Evolutionary conservation across 768 basidiomycete genomes (phyloP).

Genomic region (Chiua virens): DNA sequence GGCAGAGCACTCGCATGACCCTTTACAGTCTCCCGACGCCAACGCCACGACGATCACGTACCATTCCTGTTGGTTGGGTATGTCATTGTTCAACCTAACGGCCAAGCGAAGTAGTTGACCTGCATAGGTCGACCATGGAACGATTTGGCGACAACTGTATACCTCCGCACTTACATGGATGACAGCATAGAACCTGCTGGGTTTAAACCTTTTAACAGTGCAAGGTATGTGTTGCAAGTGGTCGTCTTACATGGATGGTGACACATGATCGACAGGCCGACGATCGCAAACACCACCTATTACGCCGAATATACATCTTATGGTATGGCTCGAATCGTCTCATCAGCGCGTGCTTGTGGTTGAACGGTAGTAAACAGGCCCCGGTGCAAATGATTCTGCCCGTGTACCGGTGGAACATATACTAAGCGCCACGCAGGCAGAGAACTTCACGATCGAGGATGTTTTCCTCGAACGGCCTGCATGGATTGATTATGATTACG

Average conservation of each 20-base stretch:
- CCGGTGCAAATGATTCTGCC: constrained; percentile 47
- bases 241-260: constrained; percentile 19
- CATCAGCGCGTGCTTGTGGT: not conserved
- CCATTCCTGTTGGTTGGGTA: too few relatives aligned
- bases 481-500: constrained; percentile 47
- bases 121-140: constrained; percentile 57
- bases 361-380: constrained; percentile 33
- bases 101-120: constrained; percentile 20
- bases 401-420: constrained; percentile 52
- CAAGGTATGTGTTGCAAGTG: constrained; percentile 10
- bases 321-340: constrained; percentile 31
- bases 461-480: constrained; percentile 59
- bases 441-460: constrained; percentile 44
- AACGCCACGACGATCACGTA: constrained; percentile 36
- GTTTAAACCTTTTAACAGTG: constrained; percentile 41
- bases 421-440: constrained; percentile 38
- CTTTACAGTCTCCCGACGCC: constrained; percentile 55
- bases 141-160: constrained; percentile 50
- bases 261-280: constrained; percentile 37
- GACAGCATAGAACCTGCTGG: constrained; percentile 40
- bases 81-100: too few relatives aligned
- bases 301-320: constrained; percentile 53
- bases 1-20: constrained; percentile 27
- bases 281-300: constrained; percentile 53
- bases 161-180: constrained; percentile 58